Base-by-base conservation (phyloP, 2,329 filamentous ascomycete genomes). In the Fusarium hostae region DNA sequence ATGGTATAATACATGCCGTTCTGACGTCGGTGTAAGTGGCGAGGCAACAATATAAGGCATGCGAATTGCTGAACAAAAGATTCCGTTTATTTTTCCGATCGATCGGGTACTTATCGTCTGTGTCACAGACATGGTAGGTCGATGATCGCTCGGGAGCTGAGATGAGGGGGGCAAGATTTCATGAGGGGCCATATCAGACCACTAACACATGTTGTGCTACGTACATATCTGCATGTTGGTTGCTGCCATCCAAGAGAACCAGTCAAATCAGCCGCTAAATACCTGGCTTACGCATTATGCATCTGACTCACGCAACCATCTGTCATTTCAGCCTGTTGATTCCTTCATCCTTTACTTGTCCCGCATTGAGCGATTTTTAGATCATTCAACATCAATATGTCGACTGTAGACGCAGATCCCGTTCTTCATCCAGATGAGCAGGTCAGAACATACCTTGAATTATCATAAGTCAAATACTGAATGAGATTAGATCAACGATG, bases 401-500 rank as follows among this genome's bases (percentile, higher is more conserved):
- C 28, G 13, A 32, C 1, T 1, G 52, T 16, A 20, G 16, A 45
- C 2, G 12, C 16, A 6, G 39, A 56, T 3, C 52, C 6, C 1
- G 6, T 45, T 7, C 37, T 56, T 34, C n/a, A 56, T 12, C 39
- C 39, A 0, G 39, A 45, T 3, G 39, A 56, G 10, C n/a, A 55
- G 28, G 51, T 44, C 3, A 11, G 6, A 24, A 3, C 6, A 24
- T 15, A 1, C 1, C 3, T 2, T 9, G 2, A 9, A 13, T 26
- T 15, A 32, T 11, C 6, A 9, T n/a, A 10, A 13, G 1, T 22
- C 10, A 4, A 16, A 11, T 12, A 9, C 20, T 55, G 12, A 55
- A 5, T 0, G 10, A 2, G 2, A 3, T 0, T 12, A 43, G 51
- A 6, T 24, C 20, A 13, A 4, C 0, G 16, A 20, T 1, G 11